A percentile compares a stretch with the other conserved stretches of the same genome.
phyloP scores from a whole-genome alignment of 1,139 yeast species.

The Insectozyma bohioensis region DNA sequence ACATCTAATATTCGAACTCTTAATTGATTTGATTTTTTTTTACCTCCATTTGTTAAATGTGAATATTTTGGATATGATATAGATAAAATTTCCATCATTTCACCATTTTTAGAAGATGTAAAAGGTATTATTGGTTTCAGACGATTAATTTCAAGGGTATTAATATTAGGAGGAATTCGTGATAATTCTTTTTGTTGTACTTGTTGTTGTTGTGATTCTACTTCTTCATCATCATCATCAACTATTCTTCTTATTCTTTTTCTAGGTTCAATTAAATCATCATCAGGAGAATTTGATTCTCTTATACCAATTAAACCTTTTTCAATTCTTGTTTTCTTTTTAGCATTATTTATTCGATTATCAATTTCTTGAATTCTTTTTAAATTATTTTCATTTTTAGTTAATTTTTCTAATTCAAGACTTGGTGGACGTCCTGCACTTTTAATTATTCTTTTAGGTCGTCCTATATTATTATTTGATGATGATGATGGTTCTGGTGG shows the following conservation, averaged over 20 bases:
- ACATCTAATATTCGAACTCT: conserved; percentile 28
- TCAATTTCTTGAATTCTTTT: conserved; percentile 1
- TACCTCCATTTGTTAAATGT: conserved; percentile 5
- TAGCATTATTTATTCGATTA: conserved; percentile 2
- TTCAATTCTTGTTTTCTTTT: conserved; percentile 4
- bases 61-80: conserved; percentile 7
- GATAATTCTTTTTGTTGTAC: conserved; percentile 1
- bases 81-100: background rate
- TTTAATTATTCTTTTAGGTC: too few relatives aligned
- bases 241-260: too few relatives aligned
- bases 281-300: too few relatives aligned
- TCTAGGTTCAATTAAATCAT: too few relatives aligned
- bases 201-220: too few relatives aligned
- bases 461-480: too few relatives aligned
- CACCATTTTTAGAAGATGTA: background rate
- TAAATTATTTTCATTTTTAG: background rate
- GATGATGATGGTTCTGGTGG: too few relatives aligned
- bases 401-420: too few relatives aligned
- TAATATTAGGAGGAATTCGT: background rate
- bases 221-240: too few relatives aligned
- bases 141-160: too few relatives aligned
- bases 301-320: conserved; percentile 3
- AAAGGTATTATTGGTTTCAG: too few relatives aligned
- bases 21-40: conserved; percentile 1
- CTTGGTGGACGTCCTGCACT: too few relatives aligned